Conservation (phyloP, 768 basidiomycete species). For the Leccinum rimulosum region DNA sequence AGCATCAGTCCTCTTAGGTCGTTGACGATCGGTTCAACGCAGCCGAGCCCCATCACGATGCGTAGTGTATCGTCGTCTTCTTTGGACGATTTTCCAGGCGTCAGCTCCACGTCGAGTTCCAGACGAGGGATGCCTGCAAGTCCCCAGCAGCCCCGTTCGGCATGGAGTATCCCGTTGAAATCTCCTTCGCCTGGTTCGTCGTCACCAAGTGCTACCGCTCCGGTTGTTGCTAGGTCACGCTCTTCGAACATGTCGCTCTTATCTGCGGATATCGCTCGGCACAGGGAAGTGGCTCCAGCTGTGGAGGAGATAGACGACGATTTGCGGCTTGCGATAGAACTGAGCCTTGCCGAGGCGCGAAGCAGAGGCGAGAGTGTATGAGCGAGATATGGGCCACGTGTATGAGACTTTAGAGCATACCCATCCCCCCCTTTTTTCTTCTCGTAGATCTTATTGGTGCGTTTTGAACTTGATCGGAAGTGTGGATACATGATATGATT, state of each 20-base stretch:
- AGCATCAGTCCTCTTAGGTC: constrained; percentile 29
- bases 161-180: constrained; percentile 41
- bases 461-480: neutral
- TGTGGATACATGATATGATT: constrained; percentile 13
- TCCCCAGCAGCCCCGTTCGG: constrained; percentile 25
- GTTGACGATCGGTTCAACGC: constrained; percentile 3
- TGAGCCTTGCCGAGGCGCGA: constrained; percentile 60
- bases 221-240: constrained; percentile 5
- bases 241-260: constrained; percentile 16
- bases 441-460: neutral
- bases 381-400: neutral
- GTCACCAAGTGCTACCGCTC: constrained; percentile 15
- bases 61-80: constrained; percentile 22
- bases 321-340: constrained; percentile 58
- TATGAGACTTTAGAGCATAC: neutral
- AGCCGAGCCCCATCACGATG: constrained; percentile 8
- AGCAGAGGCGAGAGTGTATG: constrained; percentile 13
- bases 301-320: constrained; percentile 58
- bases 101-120: constrained; percentile 28
- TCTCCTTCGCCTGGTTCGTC: constrained; percentile 16
- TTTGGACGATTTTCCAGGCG: constrained; percentile 33
- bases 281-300: neutral
- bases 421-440: neutral
- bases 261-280: constrained; percentile 12
- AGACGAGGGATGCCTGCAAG: constrained; percentile 17